These are phyloP conservation scores for Auricularia heimuer DNA, from an alignment of 768 basidiomycete genomes.

Conservation along the genomic window DNA sequence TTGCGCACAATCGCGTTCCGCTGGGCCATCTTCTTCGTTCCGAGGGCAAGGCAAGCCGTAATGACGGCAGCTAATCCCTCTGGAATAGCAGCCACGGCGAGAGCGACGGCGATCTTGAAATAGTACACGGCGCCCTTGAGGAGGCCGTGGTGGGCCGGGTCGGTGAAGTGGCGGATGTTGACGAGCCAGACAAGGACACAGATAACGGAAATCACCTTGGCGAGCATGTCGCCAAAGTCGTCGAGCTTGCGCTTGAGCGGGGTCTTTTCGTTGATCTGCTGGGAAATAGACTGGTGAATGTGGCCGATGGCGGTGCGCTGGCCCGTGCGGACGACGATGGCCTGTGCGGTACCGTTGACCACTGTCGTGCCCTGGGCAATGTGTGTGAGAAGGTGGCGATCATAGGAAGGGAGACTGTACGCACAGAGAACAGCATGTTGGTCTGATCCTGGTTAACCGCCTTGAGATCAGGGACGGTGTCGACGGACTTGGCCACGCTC, in stretches of 20 bases:
- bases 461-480: constrained; percentile 53
- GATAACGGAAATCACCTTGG: constrained; percentile 95
- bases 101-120: constrained; percentile 97
- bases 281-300: constrained; percentile 92
- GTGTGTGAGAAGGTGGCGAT: constrained; percentile 1
- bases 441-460: constrained; percentile 98
- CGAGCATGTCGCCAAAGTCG: constrained; percentile 95
- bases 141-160: constrained; percentile 83
- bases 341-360: constrained; percentile 83
- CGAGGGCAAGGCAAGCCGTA: constrained; percentile 91
- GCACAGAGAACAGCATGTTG: constrained; percentile 89
- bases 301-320: constrained; percentile 86
- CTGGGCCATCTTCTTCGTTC: constrained; percentile 99
- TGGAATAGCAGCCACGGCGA: constrained; percentile 98
- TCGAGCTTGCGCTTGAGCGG: constrained; percentile 95
- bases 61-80: constrained; percentile 98
- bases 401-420: constrained; percentile 15
- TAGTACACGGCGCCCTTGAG: constrained; percentile 96
- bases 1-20: constrained; percentile 97
- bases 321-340: constrained; percentile 83
- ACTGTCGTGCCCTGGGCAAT: constrained; percentile 77
- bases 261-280: constrained; percentile 91
- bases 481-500: constrained; percentile 74
- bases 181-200: constrained; percentile 97
- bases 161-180: constrained; percentile 93